Evolutionary conservation across 306 rosid species (phyloP), one percentile per base, ranked within the genome.

Genomic region (Cicer pinnatifidum): DNA sequence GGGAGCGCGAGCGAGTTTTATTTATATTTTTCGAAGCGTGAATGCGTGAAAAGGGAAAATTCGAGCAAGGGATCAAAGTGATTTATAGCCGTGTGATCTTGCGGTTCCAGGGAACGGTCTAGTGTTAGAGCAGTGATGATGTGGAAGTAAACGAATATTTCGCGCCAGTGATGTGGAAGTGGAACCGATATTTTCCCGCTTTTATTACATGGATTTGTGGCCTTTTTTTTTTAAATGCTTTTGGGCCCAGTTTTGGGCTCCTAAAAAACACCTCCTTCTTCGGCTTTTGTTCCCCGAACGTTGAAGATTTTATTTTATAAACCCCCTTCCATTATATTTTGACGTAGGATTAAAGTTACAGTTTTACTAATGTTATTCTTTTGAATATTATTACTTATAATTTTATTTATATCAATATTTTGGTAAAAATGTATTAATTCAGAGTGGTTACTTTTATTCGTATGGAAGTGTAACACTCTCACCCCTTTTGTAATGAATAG

Each of bases 151-250:
- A 38, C 67, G 77, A 75, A 71, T 50, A 64, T 84, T 90, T 88
- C 96, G 89, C 96, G 96, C 96, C 96, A 86, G 45, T 44, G 16
- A 68, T 41, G 69, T 46, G 53, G 70, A 77, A 54, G 46, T 46
- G 53, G 67, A 75, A 54, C 51, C 59, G 13, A 37, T 52, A 76
- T 67, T 82, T 85, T 86, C 93, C 91, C 87, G 89, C 96, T 78
- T 45, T 6, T 8, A 0, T 65, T 20, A 1, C 11, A 0, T 9
- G 65, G 72, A 75, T 38, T 10, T 53, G 65, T 76, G 81, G n/a
- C 62, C 0, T 13, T 4, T 35, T 11, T n/a, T 1, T 23, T 23
- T 28, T 2, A 28, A 28, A 28, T 28, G 0, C 35, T 28, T 28
- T 28, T 28, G 35, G 5, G 35, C 35, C 35, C 35, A 0, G 35